These are phyloP conservation scores for Umbilicaria muhlenbergii DNA, from an alignment of 495 filamentous ascomycete genomes.

Conservation along the genomic window DNA sequence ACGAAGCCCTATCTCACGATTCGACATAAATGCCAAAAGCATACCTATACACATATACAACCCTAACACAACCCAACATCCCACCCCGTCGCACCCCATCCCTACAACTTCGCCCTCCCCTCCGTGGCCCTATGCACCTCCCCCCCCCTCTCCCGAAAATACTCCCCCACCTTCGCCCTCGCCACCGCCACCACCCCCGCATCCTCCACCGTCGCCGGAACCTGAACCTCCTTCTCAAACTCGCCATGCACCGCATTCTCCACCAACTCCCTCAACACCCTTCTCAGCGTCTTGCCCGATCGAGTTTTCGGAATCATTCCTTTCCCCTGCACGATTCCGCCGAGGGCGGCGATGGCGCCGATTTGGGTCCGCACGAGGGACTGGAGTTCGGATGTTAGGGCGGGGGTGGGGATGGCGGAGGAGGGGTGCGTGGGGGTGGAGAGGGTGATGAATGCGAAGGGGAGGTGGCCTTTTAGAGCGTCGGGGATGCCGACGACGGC, in stretches of 20 bases:
- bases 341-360: conserved; percentile 69
- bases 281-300: conserved; percentile 70
- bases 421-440: conserved; percentile 28
- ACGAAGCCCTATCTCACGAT: too few species aligned
- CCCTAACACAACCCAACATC: too few species aligned
- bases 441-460: conserved; percentile 71
- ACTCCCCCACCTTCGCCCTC: conserved; percentile 35
- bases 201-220: conserved; percentile 49
- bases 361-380: conserved; percentile 62
- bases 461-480: conserved; percentile 70
- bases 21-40: too few species aligned
- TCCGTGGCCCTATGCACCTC: conserved; percentile 9
- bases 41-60: too few species aligned
- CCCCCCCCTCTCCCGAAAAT: conserved; percentile 31
- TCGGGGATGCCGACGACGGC: conserved; percentile 80
- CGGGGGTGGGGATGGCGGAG: conserved; percentile 26
- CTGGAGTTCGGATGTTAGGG: conserved; percentile 47
- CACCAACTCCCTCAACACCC: conserved; percentile 65
- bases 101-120: conserved; percentile 11
- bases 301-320: conserved; percentile 91
- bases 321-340: conserved; percentile 67
- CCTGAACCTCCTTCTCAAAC: conserved; percentile 33
- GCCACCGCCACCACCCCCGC: conserved; percentile 39
- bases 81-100: too few species aligned
- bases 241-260: conserved; percentile 43